A percentile compares a stretch with the other conserved stretches of the same genome.
These are phyloP conservation scores for Mrakia frigida DNA, from an alignment of 768 basidiomycete genomes.

Conservation along the genomic window DNA sequence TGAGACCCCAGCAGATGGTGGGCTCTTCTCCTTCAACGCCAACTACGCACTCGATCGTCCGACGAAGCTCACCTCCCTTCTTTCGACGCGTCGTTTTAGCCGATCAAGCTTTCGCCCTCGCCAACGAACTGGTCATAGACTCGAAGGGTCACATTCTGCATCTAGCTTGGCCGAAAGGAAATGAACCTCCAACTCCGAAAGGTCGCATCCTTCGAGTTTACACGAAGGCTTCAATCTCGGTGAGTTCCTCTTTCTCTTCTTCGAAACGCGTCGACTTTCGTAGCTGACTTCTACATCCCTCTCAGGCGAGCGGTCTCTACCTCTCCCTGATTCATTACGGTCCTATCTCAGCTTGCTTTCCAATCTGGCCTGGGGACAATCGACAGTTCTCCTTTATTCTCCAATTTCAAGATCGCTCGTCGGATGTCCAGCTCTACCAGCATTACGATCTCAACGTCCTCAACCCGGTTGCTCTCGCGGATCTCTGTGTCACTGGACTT, in stretches of 20 bases:
- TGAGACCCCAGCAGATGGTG: neutral
- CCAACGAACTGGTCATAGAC: neutral
- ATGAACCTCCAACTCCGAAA: neutral
- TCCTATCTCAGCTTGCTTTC: neutral
- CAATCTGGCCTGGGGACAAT: neutral
- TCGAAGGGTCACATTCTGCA: neutral
- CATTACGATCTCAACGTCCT: too few relatives aligned
- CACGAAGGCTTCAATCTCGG: neutral
- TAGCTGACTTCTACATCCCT: too few relatives aligned
- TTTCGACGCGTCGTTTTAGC: neutral
- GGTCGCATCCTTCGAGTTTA: neutral
- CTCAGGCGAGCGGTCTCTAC: neutral
- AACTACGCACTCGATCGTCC: neutral
- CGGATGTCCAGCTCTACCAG: neutral
- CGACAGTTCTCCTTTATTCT: neutral
- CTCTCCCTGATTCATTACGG: neutral
- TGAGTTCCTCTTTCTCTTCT: too few relatives aligned
- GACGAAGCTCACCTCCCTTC: too few relatives aligned
- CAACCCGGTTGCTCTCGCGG: neutral
- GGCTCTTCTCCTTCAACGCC: neutral
- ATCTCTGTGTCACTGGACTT: neutral
- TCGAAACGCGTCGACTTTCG: too few relatives aligned
- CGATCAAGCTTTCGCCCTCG: neutral
- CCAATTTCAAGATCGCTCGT: neutral
- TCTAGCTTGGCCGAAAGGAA: neutral